Base-by-base conservation (phyloP, 73 alveolate genomes). In the Paramecium sonneborni region DNA sequence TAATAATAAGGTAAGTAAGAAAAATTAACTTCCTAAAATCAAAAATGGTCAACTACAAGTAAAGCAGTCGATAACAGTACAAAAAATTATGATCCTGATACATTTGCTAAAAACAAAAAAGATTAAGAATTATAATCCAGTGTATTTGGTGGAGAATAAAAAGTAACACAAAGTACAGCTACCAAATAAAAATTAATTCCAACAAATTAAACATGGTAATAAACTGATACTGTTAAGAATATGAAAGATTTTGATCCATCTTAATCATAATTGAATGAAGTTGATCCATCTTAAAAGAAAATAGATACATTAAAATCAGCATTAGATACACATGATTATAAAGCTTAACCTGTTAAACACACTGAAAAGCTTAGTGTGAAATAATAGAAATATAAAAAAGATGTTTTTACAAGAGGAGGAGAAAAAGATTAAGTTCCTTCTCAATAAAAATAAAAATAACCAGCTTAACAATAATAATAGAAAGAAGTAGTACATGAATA, bases 191-290 rank as follows among this genome's bases (percentile, higher is more conserved):
- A 41, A 44, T 79, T 79, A 62, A 79, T 79, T 1, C 90, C 90
- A 23, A 79, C 44, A 38, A 41, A 79, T 24, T 44, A 79, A 46
- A 79, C 70, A 21, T 79, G 90, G 90, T 46, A 79, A 44, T 43
- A 38, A 23, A 79, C 90, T 11, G 90, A 79, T 79, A 41, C 76
- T 23, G 74, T 79, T 43, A 79, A 79, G 6, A 79, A 79, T 79
- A 79, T 43, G 90, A 79, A 79, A 46, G 90, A 79, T 79, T 79
- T 79, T 15, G 41, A 79, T 21, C 90, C 90, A 0, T 39, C 76
- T 3, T 39, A 79, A 79, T 79, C 90, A 21, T 44, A 79, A 79
- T 15, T 79, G 3, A 41, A 44, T 14, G 90, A 79, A 10, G 72
- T 39, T 18, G 74, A 39, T 79, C 76, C 90, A 1, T 23, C 28